Base-by-base conservation (phyloP, 306 rosid species). In the Pyrus bretschneideri region DNA sequence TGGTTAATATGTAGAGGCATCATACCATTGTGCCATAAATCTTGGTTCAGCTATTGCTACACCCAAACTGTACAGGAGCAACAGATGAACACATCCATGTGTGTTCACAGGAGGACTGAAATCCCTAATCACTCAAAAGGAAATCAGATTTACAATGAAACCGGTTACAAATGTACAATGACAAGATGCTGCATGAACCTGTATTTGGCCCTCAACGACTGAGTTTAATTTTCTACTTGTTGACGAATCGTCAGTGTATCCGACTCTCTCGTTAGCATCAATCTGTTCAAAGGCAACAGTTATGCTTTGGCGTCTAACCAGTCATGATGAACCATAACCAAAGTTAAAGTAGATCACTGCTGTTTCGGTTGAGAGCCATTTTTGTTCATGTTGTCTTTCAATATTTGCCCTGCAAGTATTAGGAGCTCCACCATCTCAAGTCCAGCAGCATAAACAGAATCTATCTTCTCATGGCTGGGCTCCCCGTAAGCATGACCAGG, bases 371-470 rank as follows among this genome's bases (percentile, higher is more conserved):
- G 73, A 22, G 82, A 69, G 38, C 69, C 79, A 52, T 71, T 85
- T 78, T 61, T 75, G 31, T 69, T 67, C 14, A 62, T 55, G 73
- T 73, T 69, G 40, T 87, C 87, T 86, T 83, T 91, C 85, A 92
- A 77, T 68, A 81, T 65, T 81, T 88, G 93, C 6, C 96, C 97
- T 10, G 89, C 90, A 82, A 89, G 86, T 72, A 89, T 81, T 80
- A 92, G 79, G 71, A 95, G 99, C 82, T 95, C 99, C 81, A 91
- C 96, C 99, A 95, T 92, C 87, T 95, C 96, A 80, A 95, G 86
- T 79, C 99, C 99, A 11, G 93, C 96, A 65, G 91, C 93, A 71
- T 91, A 82, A 62, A 95, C 90, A 52, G 84, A 64, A 81, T 95
- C 97, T 38, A 85, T 80, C 86, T 95, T 95, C 76, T 86, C 90